These are phyloP conservation scores for Xylariaceae sp. DNA, from an alignment of 2,329 filamentous ascomycete species.

Conservation along the genomic window DNA sequence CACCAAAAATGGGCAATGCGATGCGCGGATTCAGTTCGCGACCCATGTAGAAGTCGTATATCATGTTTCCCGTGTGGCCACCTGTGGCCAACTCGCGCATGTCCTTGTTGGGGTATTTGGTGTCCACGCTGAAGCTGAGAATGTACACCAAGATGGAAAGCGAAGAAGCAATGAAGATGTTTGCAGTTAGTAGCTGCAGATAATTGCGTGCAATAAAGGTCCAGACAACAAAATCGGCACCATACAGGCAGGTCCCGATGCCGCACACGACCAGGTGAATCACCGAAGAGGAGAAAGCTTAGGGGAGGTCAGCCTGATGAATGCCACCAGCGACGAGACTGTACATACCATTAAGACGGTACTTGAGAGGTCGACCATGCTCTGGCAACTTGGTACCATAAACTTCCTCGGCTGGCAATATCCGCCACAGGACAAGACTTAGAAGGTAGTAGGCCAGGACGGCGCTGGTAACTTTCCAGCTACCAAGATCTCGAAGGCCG, in stretches of 20 bases:
- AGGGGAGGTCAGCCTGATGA: slow-evolving; percentile 8
- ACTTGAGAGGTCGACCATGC: slow-evolving; percentile 69
- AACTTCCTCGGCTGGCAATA: slow-evolving; percentile 69
- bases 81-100: slow-evolving; percentile 77
- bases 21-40: slow-evolving; percentile 90
- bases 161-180: slow-evolving; percentile 69
- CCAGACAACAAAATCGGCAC: slow-evolving; percentile 82
- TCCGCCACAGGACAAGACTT: slow-evolving; percentile 67
- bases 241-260: slow-evolving; percentile 70
- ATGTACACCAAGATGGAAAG: slow-evolving; percentile 77
- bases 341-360: slow-evolving; percentile 69
- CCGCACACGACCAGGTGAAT: slow-evolving; percentile 65
- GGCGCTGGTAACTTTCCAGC: slow-evolving; percentile 63
- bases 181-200: slow-evolving; percentile 76
- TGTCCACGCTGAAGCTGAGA: slow-evolving; percentile 74
- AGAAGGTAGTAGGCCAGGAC: slow-evolving; percentile 75
- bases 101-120: slow-evolving; percentile 58
- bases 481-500: slow-evolving; percentile 67
- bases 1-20: slow-evolving; percentile 74
- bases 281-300: slow-evolving; percentile 73
- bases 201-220: slow-evolving; percentile 91
- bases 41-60: slow-evolving; percentile 98
- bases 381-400: slow-evolving; percentile 67
- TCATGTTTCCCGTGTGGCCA: slow-evolving; percentile 74
- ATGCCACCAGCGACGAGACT: slow-evolving; percentile 2